phyloP scores from a whole-genome alignment of 2,329 filamentous ascomycete genomes.

The Talaromyces sp. region DNA sequence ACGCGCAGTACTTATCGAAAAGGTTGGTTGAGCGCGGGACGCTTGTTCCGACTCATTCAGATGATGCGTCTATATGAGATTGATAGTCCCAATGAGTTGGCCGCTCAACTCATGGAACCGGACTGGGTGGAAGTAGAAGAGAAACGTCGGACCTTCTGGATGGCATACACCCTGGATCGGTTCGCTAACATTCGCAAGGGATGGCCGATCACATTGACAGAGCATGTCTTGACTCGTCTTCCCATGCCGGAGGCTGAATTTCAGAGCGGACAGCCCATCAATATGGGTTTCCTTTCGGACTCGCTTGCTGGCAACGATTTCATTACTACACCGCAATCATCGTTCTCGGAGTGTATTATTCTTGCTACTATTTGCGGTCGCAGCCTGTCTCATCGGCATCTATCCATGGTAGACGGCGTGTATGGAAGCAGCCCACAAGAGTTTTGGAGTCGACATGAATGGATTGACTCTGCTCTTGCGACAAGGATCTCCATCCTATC shows the following conservation, averaged over 20 bases:
- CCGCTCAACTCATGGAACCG: slow-evolving; percentile 84
- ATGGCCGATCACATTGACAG: slow-evolving; percentile 80
- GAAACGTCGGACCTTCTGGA: slow-evolving; percentile 88
- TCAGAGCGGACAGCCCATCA: slow-evolving; percentile 30
- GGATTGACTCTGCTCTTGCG: slow-evolving; percentile 20
- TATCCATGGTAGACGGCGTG: slow-evolving; percentile 18
- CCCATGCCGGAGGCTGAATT: slow-evolving; percentile 37
- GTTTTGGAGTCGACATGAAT: slow-evolving; percentile 23
- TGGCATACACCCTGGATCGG: slow-evolving; percentile 83
- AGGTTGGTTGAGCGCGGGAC: slow-evolving; percentile 88
- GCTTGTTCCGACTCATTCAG: slow-evolving; percentile 72
- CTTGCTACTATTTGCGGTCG: slow-evolving; percentile 28
- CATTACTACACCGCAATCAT: slow-evolving; percentile 22
- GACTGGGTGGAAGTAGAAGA: slow-evolving; percentile 96
- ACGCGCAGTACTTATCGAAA: slow-evolving; percentile 96
- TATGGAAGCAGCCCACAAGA: slow-evolving; percentile 20
- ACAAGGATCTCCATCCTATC: slow-evolving; percentile 19
- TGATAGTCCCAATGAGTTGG: slow-evolving; percentile 76
- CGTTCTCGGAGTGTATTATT: slow-evolving; percentile 34
- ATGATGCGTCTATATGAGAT: slow-evolving; percentile 92
- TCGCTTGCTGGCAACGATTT: slow-evolving; percentile 23
- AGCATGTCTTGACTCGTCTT: slow-evolving; percentile 37
- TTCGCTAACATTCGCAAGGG: slow-evolving; percentile 95
- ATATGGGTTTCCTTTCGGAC: slow-evolving; percentile 31
- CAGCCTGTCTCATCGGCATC: slow-evolving; percentile 18